Evolutionary conservation across 1,139 yeast genomes (phyloP).

Genomic region (Blastobotrys illinoisensis): DNA sequence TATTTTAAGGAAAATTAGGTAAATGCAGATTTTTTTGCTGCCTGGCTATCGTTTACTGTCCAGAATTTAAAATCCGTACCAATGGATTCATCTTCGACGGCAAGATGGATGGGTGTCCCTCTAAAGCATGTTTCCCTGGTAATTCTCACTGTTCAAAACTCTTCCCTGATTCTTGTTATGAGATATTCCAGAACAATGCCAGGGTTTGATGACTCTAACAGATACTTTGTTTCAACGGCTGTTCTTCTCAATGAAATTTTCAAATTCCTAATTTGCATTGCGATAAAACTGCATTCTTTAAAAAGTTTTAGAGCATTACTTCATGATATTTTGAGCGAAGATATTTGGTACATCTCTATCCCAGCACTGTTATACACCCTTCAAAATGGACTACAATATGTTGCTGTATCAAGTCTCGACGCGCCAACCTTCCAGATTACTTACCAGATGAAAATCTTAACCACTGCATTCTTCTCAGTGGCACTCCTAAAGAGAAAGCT

Average conservation of each 20-base stretch:
- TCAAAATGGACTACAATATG: conserved; percentile 34
- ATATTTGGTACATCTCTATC: conserved; percentile 34
- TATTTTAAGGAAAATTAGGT: too few species aligned
- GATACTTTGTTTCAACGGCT: conserved; percentile 36
- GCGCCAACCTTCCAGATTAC: conserved; percentile 38
- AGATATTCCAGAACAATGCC: conserved; percentile 37
- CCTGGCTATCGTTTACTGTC: too few species aligned
- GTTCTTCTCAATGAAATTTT: conserved; percentile 35
- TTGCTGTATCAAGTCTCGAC: conserved; percentile 35
- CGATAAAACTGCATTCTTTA: conserved; percentile 16
- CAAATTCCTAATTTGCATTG: conserved; percentile 28
- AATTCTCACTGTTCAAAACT: conserved; percentile 3
- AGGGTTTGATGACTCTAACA: conserved; percentile 23
- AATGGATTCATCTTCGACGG: too few species aligned
- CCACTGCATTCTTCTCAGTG: conserved; percentile 36
- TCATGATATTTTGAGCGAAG: conserved; percentile 28
- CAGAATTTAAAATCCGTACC: too few species aligned
- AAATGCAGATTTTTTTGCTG: too few species aligned
- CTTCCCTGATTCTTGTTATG: conserved; percentile 22
- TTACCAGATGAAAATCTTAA: conserved; percentile 35
- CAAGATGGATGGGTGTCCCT: neutral
- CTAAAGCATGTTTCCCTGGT: neutral
- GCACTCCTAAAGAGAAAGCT: conserved; percentile 29
- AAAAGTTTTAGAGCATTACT: conserved; percentile 20
- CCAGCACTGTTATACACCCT: conserved; percentile 35